Conservation (phyloP, 2,329 filamentous ascomycete genomes). For the Alternaria solani region DNA sequence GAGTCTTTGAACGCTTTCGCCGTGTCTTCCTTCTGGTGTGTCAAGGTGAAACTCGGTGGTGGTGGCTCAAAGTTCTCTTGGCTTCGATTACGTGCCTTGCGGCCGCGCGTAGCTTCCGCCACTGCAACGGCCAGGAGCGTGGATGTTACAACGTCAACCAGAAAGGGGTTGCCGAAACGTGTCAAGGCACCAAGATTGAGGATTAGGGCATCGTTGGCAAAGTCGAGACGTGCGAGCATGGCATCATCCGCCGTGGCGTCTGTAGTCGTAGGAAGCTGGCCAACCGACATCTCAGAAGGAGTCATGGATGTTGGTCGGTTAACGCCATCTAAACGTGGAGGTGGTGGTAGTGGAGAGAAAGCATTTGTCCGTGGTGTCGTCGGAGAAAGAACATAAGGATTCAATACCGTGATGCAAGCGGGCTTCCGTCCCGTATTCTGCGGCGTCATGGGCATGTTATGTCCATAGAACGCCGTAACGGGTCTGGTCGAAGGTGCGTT, state of each 20-base stretch:
- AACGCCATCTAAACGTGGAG: constrained; percentile 32
- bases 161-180: constrained; percentile 55
- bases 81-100: constrained; percentile 26
- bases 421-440: constrained; percentile 39
- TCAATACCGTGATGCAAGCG: constrained; percentile 48
- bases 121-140: constrained; percentile 56
- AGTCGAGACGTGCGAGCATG: constrained; percentile 56
- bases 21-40: constrained; percentile 34
- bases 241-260: constrained; percentile 48
- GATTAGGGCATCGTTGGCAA: constrained; percentile 52
- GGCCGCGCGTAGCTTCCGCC: constrained; percentile 52
- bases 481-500: constrained; percentile 50
- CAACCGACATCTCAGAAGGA: constrained; percentile 44
- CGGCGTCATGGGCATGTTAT: constrained; percentile 49
- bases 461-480: constrained; percentile 50
- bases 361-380: constrained; percentile 43
- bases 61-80: constrained; percentile 44
- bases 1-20: constrained; percentile 42
- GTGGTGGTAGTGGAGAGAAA: constrained; percentile 43
- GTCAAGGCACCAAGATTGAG: constrained; percentile 56
- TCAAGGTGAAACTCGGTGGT: constrained; percentile 36
- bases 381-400: constrained; percentile 51
- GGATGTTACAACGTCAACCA: constrained; percentile 55
- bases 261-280: constrained; percentile 46
- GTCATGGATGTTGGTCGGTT: constrained; percentile 43